Percentiles rank a stretch among this genome's conserved stretches.
phyloP scores from a whole-genome alignment of 805 yeast species.

The Nakazawaea ishiwadae region DNA sequence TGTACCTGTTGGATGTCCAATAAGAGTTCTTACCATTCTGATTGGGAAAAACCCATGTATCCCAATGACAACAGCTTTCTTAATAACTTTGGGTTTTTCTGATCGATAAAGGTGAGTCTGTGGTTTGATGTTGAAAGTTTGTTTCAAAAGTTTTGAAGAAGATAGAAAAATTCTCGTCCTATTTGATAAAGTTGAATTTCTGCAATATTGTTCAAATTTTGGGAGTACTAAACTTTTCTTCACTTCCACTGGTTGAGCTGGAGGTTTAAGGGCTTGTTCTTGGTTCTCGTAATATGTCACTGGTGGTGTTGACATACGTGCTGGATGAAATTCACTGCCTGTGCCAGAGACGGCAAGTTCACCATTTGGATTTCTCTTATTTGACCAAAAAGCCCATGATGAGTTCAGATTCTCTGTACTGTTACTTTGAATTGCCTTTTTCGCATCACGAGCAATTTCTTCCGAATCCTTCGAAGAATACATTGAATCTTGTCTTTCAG shows the following conservation, averaged over 20 bases:
- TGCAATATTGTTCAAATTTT: conserved; percentile 19
- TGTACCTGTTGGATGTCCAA: conserved; percentile 93
- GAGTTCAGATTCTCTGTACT: conserved; percentile 16
- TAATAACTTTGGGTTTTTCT: conserved; percentile 14
- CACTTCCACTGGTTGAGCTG: conserved; percentile 3
- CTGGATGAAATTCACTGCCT: conserved; percentile 22
- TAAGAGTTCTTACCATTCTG: conserved; percentile 69
- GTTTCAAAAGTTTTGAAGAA: conserved; percentile 15
- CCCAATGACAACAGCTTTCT: conserved; percentile 77
- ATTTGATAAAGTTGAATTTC: conserved; percentile 23
- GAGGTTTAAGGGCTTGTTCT: conserved; percentile 16
- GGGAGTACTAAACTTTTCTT: conserved; percentile 22
- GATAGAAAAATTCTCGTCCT: conserved; percentile 19
- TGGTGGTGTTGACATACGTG: conserved; percentile 20
- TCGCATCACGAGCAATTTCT: conserved; percentile 20
- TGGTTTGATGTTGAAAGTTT: conserved; percentile 17
- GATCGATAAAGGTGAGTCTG: conserved; percentile 27
- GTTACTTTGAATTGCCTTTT: conserved; percentile 18
- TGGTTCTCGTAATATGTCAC: conserved; percentile 23
- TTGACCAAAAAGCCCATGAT: conserved; percentile 25
- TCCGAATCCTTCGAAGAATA: conserved; percentile 18
- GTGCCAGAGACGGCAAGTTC: conserved; percentile 26
- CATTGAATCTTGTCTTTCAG: conserved; percentile 12
- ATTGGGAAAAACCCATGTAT: conserved; percentile 95
- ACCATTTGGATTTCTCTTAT: conserved; percentile 14